Conservation (phyloP, 192 early-diverging fungal species). For the Piromyces sp. region DNA sequence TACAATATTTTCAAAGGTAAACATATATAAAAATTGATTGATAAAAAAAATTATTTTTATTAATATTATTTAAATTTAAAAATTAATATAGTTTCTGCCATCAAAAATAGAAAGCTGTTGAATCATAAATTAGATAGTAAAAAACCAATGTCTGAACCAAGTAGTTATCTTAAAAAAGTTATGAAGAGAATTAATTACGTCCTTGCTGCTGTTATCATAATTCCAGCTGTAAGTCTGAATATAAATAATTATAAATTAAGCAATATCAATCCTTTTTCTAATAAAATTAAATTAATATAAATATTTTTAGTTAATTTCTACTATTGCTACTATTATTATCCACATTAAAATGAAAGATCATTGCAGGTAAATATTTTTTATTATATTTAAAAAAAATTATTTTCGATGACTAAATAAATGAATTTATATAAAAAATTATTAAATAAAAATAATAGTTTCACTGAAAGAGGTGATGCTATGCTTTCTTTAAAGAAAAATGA, state of each 20-base stretch:
- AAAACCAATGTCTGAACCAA: neutral
- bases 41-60: too few relatives aligned
- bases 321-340: neutral
- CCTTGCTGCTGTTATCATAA: neutral
- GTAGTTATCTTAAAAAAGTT: neutral
- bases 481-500: neutral
- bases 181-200: neutral
- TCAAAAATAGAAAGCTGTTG: neutral
- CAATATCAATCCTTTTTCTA: too few relatives aligned
- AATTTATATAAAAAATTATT: too few relatives aligned
- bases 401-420: too few relatives aligned
- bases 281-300: too few relatives aligned
- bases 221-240: neutral
- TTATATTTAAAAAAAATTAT: too few relatives aligned
- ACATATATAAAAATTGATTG: too few relatives aligned
- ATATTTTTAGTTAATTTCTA: neutral
- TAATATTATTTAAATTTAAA: too few relatives aligned
- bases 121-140: too few relatives aligned
- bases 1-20: neutral
- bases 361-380: neutral
- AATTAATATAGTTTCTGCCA: neutral
- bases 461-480: neutral
- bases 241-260: neutral
- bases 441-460: neutral
- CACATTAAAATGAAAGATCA: neutral